Base-by-base conservation (phyloP, 345 rosid genomes). In the Stellera chamaejasme region DNA sequence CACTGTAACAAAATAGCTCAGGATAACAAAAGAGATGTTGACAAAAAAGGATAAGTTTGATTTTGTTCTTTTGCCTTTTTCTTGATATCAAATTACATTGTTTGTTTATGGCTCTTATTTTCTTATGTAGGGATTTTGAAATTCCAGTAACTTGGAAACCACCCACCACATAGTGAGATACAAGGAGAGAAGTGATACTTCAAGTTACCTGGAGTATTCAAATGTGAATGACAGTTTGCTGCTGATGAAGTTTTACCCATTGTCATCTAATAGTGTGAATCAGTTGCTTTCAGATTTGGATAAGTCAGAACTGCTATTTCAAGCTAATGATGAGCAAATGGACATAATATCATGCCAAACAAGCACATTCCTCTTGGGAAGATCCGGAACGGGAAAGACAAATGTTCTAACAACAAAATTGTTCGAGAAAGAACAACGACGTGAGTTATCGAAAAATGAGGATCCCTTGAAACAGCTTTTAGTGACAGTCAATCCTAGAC, bases 301-400 rank as follows among this genome's bases (percentile, higher is more conserved):
- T 48, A 72, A 77, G 59, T 25, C 74, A 50, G 79, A 75, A 9
- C 78, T 75, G 16, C 83, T 83, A 1, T 75, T 80, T 64, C 82
- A 79, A 73, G 72, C 69, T 15, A 75, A 79, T 2, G 76, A 66
- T 36, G 73, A 79, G 52, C 77, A 77, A 45, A 25, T 23, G 6
- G 77, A 71, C 47, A 72, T 82, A 11, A 74, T 80, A 36, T 19
- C 39, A 46, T 73, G 57, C 11, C 75, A 59, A 7, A 67, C 54
- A 72, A 79, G 78, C 55, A 67, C 77, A 8, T 77, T 82, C 48
- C 60, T 79, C 10, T 60, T 75, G 27, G 88, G 88, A 32, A 60
- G 82, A 39, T 82, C 88, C 3, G 88, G 84, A 3, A 82, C 79
- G 0, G 88, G 88, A 6, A 82, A 82, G 65, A 82, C 88, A 10